Conservation (phyloP, 148 eudicot species). For the Chenopodium formosanum region DNA sequence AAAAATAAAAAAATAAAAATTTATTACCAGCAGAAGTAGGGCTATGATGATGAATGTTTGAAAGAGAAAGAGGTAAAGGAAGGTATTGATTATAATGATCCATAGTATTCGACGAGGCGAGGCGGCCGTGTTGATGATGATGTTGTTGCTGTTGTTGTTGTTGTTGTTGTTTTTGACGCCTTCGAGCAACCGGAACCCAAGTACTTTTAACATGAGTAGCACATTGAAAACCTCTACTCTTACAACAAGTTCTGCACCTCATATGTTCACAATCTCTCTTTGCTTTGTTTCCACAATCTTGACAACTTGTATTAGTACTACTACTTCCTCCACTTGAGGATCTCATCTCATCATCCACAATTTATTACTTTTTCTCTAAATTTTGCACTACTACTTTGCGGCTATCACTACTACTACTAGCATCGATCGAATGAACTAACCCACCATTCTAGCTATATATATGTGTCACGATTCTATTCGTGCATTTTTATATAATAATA, state of each 20-base stretch:
- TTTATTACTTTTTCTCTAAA: no score
- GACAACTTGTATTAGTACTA: constrained; percentile 38
- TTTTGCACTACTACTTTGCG: no score
- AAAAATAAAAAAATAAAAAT: neutral
- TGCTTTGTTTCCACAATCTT: constrained; percentile 81
- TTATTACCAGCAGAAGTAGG: constrained; percentile 17
- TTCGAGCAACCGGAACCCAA: constrained; percentile 65
- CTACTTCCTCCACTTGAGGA: constrained; percentile 18
- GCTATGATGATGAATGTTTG: constrained; percentile 15
- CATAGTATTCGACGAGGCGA: neutral
- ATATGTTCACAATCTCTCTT: constrained; percentile 55
- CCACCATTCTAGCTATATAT: neutral
- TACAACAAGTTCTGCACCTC: constrained; percentile 76
- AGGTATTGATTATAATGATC: neutral
- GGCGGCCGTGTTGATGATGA: neutral
- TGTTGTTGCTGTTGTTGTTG: neutral
- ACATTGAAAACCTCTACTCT: constrained; percentile 60
- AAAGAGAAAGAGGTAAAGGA: constrained; percentile 24
- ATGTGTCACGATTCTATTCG: neutral
- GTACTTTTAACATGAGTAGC: constrained; percentile 75
- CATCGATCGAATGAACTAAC: neutral
- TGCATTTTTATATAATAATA: neutral
- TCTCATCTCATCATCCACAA: constrained; percentile 19
- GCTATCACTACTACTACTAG: neutral
- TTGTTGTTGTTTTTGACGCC: constrained; percentile 37